Conservation (phyloP, 441 rosid species). For the Euphorbia celastroides region DNA sequence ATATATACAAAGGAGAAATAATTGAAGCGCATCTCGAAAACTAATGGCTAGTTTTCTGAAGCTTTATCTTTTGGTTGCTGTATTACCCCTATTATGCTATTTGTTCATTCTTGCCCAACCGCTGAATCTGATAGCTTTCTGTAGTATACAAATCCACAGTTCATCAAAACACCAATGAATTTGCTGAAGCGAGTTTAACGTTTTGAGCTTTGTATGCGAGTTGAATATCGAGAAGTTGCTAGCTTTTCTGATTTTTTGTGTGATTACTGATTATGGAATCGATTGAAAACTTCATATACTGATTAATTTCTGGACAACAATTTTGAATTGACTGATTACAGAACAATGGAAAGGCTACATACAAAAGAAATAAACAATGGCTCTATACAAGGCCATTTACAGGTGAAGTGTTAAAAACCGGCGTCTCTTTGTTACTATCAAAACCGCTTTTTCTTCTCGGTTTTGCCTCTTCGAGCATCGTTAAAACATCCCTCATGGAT, state of each 20-base stretch:
- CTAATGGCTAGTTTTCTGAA: constrained; percentile 19
- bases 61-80: constrained; percentile 23
- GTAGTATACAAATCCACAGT: constrained; percentile 21
- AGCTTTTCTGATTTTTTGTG: neutral
- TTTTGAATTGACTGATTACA: constrained; percentile 26
- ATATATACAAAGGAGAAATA: constrained; percentile 17
- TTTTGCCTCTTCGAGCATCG: constrained; percentile 91
- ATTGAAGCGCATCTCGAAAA: constrained; percentile 27
- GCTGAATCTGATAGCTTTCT: constrained; percentile 14
- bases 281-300: constrained; percentile 13
- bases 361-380: constrained; percentile 34
- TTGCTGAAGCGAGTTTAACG: neutral
- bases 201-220: neutral
- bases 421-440: constrained; percentile 42
- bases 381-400: constrained; percentile 69
- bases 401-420: constrained; percentile 65
- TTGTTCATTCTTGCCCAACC: constrained; percentile 30
- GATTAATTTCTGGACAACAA: constrained; percentile 16
- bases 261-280: neutral
- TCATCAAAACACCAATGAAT: constrained; percentile 23
- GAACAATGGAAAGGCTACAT: constrained; percentile 33
- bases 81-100: constrained; percentile 20
- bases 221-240: neutral
- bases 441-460: constrained; percentile 72
- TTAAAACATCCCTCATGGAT: constrained; percentile 82